Conservation (phyloP, 495 filamentous ascomycete species). For the Neurospora sp. region DNA sequence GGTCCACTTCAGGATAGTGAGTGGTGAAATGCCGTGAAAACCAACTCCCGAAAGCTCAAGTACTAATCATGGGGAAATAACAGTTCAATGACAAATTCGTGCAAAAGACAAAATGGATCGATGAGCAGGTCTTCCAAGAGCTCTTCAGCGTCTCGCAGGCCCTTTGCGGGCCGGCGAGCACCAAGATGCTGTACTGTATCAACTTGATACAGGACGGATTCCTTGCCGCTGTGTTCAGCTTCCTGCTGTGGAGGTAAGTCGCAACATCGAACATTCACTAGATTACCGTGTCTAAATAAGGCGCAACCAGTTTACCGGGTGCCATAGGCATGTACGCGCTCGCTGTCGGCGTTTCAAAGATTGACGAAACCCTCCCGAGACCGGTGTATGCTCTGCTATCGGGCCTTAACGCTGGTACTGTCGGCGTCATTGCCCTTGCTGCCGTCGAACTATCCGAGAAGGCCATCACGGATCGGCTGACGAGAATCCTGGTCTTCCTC, state of each 20-base stretch:
- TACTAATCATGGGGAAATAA: too few relatives aligned
- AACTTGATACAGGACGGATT: constrained; percentile 57
- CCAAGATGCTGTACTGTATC: constrained; percentile 73
- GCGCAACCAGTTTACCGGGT: constrained; percentile 49
- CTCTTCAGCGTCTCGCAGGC: constrained; percentile 72
- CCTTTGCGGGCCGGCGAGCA: constrained; percentile 65
- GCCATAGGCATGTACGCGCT: constrained; percentile 70
- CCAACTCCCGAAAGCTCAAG: too few relatives aligned
- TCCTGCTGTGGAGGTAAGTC: constrained; percentile 58
- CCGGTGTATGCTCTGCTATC: constrained; percentile 68
- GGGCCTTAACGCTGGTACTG: constrained; percentile 67
- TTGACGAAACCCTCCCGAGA: constrained; percentile 49
- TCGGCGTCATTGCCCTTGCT: constrained; percentile 71
- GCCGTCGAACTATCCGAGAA: constrained; percentile 66
- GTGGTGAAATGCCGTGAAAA: too few relatives aligned
- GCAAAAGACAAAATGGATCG: constrained; percentile 56
- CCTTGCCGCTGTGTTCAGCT: constrained; percentile 49
- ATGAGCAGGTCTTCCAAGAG: constrained; percentile 74
- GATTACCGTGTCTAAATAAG: neutral
- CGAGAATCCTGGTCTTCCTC: constrained; percentile 60
- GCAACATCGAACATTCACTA: neutral
- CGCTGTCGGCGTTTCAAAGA: constrained; percentile 54
- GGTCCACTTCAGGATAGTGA: constrained; percentile 59
- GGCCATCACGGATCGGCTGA: constrained; percentile 63
- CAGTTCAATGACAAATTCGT: constrained; percentile 61